phyloP scores from a whole-genome alignment of 108 stramenopile species.

The Cyclotella choctawhatcheeana region DNA sequence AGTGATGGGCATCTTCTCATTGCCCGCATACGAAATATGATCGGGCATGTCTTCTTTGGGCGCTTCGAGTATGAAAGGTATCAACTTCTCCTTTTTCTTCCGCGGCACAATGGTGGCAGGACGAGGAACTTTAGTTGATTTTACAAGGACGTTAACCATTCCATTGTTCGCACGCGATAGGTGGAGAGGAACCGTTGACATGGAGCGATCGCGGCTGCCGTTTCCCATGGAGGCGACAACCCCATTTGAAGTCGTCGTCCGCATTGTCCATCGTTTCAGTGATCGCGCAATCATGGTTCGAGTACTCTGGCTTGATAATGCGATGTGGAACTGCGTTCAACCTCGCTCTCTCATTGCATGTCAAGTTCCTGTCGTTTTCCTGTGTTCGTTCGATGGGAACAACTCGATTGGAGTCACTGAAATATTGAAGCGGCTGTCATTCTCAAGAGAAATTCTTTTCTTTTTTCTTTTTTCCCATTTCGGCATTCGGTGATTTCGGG shows the following conservation, averaged over 20 bases:
- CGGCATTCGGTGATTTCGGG: no score
- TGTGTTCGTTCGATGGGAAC: no score
- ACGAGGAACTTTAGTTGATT: conserved; percentile 47
- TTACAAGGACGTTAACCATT: conserved; percentile 47
- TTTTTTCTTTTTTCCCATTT: background rate
- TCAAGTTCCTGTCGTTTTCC: no score
- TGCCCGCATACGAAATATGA: conserved; percentile 64
- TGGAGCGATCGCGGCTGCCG: background rate
- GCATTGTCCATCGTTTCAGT: background rate
- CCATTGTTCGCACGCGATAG: conserved; percentile 47
- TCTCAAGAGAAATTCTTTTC: background rate
- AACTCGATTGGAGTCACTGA: no score
- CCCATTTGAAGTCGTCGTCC: background rate
- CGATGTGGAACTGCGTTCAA: background rate
- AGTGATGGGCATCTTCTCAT: conserved; percentile 68
- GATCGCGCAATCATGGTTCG: conserved; percentile 11
- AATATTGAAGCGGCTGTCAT: no score
- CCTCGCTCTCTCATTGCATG: no score
- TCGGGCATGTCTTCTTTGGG: conserved; percentile 19
- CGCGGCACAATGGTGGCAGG: conserved; percentile 8
- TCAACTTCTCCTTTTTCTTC: conserved; percentile 1
- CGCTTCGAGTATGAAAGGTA: background rate
- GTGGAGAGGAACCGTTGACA: conserved; percentile 26
- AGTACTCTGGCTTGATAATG: background rate
- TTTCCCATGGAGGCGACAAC: background rate